Conservation (phyloP, 805 yeast genomes). For the Cyberlindnera sargentensis region DNA sequence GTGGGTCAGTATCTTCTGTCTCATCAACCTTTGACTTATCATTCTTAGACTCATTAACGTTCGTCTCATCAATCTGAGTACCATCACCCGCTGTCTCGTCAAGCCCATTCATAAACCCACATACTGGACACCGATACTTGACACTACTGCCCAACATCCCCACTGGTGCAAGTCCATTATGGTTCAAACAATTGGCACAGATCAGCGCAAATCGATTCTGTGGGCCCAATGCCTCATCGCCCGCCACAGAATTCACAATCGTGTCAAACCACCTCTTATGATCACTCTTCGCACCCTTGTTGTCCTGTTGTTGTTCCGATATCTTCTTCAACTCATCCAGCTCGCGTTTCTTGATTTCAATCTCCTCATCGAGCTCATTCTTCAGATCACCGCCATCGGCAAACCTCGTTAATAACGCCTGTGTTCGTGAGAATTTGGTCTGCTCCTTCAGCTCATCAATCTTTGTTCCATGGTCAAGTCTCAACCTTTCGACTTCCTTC, state of each 20-base stretch:
- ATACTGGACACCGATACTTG: constrained; percentile 56
- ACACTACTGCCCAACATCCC: constrained; percentile 46
- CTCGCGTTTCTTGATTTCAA: constrained; percentile 31
- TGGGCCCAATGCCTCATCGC: constrained; percentile 58
- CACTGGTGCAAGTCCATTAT: constrained; percentile 80
- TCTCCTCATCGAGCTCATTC: constrained; percentile 36
- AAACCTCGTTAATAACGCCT: constrained; percentile 63
- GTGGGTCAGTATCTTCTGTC: too few relatives aligned
- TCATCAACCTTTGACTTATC: neutral
- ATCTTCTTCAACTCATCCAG: constrained; percentile 30
- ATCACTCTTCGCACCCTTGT: constrained; percentile 1
- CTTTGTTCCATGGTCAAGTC: constrained; percentile 42
- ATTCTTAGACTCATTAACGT: neutral
- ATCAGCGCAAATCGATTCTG: constrained; percentile 64
- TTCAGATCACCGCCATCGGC: constrained; percentile 44
- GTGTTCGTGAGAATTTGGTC: constrained; percentile 72
- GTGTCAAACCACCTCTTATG: constrained; percentile 25
- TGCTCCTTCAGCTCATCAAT: constrained; percentile 61
- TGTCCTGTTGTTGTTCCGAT: constrained; percentile 18
- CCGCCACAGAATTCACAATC: constrained; percentile 38
- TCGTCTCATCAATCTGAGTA: neutral
- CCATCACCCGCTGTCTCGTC: neutral
- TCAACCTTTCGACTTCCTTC: constrained; percentile 26
- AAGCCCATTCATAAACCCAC: constrained; percentile 39
- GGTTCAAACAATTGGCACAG: constrained; percentile 56